These are phyloP conservation scores for Casaregolazyma suthepensis DNA, from an alignment of 1,139 yeast species.

Conservation along the genomic window DNA sequence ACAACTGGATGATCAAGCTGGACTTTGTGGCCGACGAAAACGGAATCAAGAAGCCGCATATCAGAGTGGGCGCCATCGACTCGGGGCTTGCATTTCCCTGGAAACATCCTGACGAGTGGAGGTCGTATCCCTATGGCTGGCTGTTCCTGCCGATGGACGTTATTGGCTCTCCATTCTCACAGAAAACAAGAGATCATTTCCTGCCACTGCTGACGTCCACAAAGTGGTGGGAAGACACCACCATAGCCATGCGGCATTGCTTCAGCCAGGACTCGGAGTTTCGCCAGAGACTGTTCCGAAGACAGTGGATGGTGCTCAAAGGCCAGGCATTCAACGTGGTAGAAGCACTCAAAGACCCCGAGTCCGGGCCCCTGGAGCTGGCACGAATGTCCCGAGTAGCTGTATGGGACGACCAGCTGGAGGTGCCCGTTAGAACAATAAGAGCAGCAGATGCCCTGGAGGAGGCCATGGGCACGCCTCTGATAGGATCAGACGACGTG, in stretches of 20 bases:
- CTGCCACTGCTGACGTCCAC: constrained; percentile 54
- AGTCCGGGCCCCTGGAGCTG: constrained; percentile 64
- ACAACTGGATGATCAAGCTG: constrained; percentile 71
- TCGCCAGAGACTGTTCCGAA: constrained; percentile 58
- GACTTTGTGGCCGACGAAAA: constrained; percentile 37
- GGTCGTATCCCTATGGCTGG: constrained; percentile 81
- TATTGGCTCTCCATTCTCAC: constrained; percentile 64
- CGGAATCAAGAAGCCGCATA: constrained; percentile 32
- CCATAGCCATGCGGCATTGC: constrained; percentile 41
- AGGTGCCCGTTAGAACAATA: constrained; percentile 45
- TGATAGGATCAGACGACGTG: constrained; percentile 2
- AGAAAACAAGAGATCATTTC: constrained; percentile 51
- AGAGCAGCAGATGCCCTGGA: constrained; percentile 20
- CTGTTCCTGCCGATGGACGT: constrained; percentile 56
- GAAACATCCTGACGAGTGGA: constrained; percentile 82
- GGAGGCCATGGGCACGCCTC: constrained; percentile 22
- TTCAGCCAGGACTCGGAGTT: constrained; percentile 57
- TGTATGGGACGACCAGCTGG: constrained; percentile 58
- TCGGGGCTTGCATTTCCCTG: constrained; percentile 74
- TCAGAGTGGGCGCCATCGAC: constrained; percentile 70
- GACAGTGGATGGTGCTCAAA: constrained; percentile 65
- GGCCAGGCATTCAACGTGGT: constrained; percentile 78
- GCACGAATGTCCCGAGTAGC: constrained; percentile 53
- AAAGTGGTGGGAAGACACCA: constrained; percentile 67
- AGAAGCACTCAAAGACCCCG: constrained; percentile 50